Conservation (phyloP, 164 flowering plant species). For the Houttuynia cordata region DNA sequence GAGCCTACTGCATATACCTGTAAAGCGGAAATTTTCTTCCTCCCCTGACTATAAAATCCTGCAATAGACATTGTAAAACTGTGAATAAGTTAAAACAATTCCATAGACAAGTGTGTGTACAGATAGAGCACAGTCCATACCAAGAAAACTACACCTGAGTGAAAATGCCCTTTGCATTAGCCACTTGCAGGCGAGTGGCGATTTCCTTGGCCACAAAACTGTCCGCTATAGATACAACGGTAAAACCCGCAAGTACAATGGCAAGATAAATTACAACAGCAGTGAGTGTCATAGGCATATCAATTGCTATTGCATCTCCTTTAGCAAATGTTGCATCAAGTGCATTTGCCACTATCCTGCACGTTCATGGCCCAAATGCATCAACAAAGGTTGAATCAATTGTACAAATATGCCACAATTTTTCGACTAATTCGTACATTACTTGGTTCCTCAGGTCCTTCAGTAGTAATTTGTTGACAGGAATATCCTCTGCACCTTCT, state of each 20-base stretch:
- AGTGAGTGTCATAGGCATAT: conserved; percentile 86
- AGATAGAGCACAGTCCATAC: neutral
- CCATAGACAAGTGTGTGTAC: neutral
- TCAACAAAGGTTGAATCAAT: neutral
- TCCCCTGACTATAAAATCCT: conserved; percentile 88
- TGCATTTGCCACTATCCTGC: conserved; percentile 88
- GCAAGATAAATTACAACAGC: conserved; percentile 85
- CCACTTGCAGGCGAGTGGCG: conserved; percentile 65
- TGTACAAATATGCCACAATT: neutral
- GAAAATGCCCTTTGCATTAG: conserved; percentile 86
- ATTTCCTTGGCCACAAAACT: conserved; percentile 88
- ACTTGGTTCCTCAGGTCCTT: conserved; percentile 73
- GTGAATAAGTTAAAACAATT: too few species aligned
- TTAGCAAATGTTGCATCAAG: conserved; percentile 53
- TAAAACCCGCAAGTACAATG: conserved; percentile 63
- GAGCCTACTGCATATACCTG: conserved; percentile 59
- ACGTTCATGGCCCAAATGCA: neutral
- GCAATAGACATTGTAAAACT: conserved; percentile 14
- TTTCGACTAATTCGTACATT: conserved; percentile 31
- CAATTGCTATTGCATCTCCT: conserved; percentile 90
- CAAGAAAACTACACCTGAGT: conserved; percentile 47
- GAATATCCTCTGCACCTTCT: conserved; percentile 53
- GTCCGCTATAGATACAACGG: conserved; percentile 93
- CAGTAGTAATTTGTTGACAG: conserved; percentile 42
- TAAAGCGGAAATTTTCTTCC: conserved; percentile 73